Base-by-base conservation (phyloP, 352 stramenopile genomes). In the Phytophthora brassicae region DNA sequence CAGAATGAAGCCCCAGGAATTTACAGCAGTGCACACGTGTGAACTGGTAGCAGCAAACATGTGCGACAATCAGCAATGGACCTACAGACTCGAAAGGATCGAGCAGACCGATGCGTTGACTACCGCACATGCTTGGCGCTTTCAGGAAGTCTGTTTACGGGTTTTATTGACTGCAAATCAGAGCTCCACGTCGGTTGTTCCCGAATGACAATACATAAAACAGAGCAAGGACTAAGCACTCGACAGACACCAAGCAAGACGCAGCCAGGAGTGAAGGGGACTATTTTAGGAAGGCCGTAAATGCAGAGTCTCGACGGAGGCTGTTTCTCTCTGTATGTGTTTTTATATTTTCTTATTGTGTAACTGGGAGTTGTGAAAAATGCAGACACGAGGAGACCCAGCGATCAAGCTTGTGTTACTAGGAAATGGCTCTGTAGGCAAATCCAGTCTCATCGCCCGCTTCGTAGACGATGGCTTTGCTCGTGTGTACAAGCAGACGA, bases 381-480 rank as follows among this genome's bases (percentile, higher is more conserved):
- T 76, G 64, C 64, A 73, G 55, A 33, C 46, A 36, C 64, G 56
- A 51, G 77, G 75, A 4, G 78, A 90, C 56, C 56, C 75, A n/a
- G 71, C 68, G 17, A 89, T 90, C 66, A 96, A 96, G 64, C 66
- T 97, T 26, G 78, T 96, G 49, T 50, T 97, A 50, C 66, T 96
- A 50, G 83, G 86, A 20, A 94, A 97, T 52, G 89, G 83, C 11
- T 94, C 77, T 9, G 86, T 96, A n/a, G 84, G 86, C 26, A 96
- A 96, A 61, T 89, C 79, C 6, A 94, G 78, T 52, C 75, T 97
- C 50, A 92, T 94, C 51, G 75, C 79, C 35, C 81, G 85, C 16
- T 97, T 96, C 44, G 74, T 92, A 4, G 77, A 86, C 41, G 80
- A 92, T 56, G 86, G 85, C 43, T 96, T 95, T 63, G 74, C 72